phyloP scores from a whole-genome alignment of 1,284 basidiomycete genomes.

The Jaminaea rosea region DNA sequence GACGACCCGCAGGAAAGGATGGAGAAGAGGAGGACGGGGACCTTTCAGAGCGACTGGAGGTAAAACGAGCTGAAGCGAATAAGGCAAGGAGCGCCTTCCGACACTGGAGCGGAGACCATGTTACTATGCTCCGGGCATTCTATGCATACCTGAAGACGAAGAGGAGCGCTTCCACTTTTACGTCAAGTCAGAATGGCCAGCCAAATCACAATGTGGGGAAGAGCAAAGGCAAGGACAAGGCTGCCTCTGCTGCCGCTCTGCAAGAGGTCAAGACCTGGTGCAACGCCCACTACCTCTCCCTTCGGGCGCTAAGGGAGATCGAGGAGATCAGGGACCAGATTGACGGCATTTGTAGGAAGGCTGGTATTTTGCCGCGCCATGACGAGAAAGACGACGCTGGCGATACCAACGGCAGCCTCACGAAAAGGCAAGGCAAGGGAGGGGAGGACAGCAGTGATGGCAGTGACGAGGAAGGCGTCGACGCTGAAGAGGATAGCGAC shows the following conservation, averaged over 20 bases:
- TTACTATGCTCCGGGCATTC: slow-evolving; percentile 38
- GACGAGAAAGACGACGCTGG: background rate
- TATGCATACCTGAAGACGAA: slow-evolving; percentile 35
- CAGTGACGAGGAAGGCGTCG: slow-evolving; percentile 1
- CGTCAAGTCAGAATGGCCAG: too few species aligned
- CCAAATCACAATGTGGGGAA: slow-evolving; percentile 7
- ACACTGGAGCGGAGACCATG: slow-evolving; percentile 38
- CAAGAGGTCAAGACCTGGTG: slow-evolving; percentile 48
- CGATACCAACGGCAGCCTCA: background rate
- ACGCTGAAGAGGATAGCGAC: background rate
- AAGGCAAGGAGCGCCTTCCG: slow-evolving; percentile 47
- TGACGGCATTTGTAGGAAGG: slow-evolving; percentile 24
- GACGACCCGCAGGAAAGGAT: too few species aligned
- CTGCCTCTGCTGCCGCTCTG: background rate
- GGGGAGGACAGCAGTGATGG: background rate
- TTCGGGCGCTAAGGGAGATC: slow-evolving; percentile 33
- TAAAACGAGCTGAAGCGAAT: slow-evolving; percentile 33
- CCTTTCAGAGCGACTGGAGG: background rate
- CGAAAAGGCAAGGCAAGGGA: background rate
- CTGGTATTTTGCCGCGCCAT: slow-evolving; percentile 24
- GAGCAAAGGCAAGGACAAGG: slow-evolving; percentile 1
- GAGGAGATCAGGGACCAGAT: slow-evolving; percentile 38
- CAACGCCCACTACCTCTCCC: slow-evolving; percentile 29
- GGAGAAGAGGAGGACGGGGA: too few species aligned
- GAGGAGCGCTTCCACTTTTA: too few species aligned